Evolutionary conservation across 2,329 filamentous ascomycete genomes (phyloP).

Genomic region (Fusarium equiseti): DNA sequence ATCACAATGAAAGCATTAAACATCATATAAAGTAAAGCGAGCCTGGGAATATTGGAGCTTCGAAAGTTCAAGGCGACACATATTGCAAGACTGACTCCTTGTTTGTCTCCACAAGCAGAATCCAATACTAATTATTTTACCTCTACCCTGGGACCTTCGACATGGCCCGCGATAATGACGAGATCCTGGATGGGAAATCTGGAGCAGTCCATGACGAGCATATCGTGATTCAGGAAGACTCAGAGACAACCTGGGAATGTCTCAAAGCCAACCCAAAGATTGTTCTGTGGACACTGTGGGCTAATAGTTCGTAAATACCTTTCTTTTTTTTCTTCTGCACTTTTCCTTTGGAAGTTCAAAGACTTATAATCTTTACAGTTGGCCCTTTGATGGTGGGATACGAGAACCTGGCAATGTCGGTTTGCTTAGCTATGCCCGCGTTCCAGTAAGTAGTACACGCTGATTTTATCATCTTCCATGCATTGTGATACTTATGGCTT

Average conservation of each 20-base stretch:
- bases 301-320: conserved; percentile 1
- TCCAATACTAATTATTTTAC: not conserved
- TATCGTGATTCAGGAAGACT: not conserved
- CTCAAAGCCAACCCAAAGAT: conserved; percentile 5
- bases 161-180: not conserved
- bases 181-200: not conserved
- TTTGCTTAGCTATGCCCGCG: conserved; percentile 17
- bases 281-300: conserved; percentile 13
- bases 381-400: conserved; percentile 15
- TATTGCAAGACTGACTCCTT: not conserved
- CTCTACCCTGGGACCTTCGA: not conserved
- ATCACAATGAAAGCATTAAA: too few species aligned
- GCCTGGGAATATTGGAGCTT: not conserved
- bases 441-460: conserved; percentile 6
- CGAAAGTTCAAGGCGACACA: not conserved
- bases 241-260: conserved; percentile 7
- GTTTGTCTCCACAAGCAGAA: not conserved
- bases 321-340: not conserved
- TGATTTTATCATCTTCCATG: not conserved
- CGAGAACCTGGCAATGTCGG: conserved; percentile 10
- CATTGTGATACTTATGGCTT: not conserved
- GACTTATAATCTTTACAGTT: not conserved
- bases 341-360: not conserved
- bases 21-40: not conserved
- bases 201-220: conserved; percentile 2